These are phyloP conservation scores for Zoysia japonica DNA, from an alignment of 176 grass and related monocot species.

Conservation along the genomic window DNA sequence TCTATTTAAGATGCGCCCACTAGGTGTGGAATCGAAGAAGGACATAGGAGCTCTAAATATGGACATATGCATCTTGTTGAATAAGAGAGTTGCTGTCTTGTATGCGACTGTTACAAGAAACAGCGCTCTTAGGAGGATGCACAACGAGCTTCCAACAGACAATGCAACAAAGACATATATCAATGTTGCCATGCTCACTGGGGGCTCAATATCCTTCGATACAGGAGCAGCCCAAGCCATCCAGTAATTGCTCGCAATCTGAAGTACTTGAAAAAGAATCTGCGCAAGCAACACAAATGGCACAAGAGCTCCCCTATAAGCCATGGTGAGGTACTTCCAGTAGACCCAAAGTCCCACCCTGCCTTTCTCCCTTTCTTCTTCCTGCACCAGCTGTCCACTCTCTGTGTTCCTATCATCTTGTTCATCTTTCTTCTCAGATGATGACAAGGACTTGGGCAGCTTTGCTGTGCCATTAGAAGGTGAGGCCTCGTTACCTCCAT, in stretches of 20 bases:
- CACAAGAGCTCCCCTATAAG: slow-evolving; percentile 75
- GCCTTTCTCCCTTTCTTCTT: slow-evolving; percentile 92
- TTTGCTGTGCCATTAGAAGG: slow-evolving; percentile 14
- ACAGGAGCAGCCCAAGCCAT: slow-evolving; percentile 83
- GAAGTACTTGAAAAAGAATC: slow-evolving; percentile 80
- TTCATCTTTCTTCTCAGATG: slow-evolving; percentile 40
- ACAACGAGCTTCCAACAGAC: slow-evolving; percentile 62
- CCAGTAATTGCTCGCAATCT: slow-evolving; percentile 93
- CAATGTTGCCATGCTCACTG: slow-evolving; percentile 59
- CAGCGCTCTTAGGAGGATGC: slow-evolving; percentile 57
- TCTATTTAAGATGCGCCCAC: slow-evolving; percentile 77
- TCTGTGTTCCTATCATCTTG: slow-evolving; percentile 42
- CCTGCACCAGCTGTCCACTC: slow-evolving; percentile 75
- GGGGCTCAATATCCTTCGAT: slow-evolving; percentile 53
- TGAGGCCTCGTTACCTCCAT: slow-evolving; percentile 12
- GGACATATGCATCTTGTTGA: slow-evolving; percentile 72
- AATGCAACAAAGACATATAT: slow-evolving; percentile 72
- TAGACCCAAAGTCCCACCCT: slow-evolving; percentile 87
- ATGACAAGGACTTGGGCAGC: slow-evolving; percentile 30
- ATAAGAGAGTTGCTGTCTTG: slow-evolving; percentile 75
- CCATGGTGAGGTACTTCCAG: slow-evolving; percentile 80
- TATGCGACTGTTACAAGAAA: slow-evolving; percentile 71
- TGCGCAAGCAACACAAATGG: slow-evolving; percentile 71
- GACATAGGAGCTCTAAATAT: slow-evolving; percentile 94
- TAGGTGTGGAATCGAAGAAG: slow-evolving; percentile 88